Percentiles rank a stretch among this genome's conserved stretches.
phyloP scores from a whole-genome alignment of 306 rosid species.

The Acacia crassicarpa region DNA sequence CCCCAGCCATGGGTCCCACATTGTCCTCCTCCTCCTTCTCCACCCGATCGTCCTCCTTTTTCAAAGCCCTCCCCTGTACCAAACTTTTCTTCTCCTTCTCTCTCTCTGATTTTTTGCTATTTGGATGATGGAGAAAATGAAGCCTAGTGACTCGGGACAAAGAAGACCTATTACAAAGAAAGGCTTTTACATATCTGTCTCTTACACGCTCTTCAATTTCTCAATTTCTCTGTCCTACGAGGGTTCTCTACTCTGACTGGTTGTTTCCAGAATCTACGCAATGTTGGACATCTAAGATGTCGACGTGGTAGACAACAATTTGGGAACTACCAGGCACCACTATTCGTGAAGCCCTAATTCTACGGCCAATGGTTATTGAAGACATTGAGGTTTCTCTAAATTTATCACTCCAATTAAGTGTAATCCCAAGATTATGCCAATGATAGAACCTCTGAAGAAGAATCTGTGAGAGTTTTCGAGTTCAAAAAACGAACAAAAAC shows the following conservation, averaged over 20 bases:
- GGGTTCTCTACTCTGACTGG: constrained; percentile 29
- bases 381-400: neutral
- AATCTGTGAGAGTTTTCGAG: neutral
- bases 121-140: constrained; percentile 49
- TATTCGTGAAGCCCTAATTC: neutral
- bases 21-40: constrained; percentile 23
- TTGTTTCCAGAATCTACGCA: neutral
- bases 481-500: neutral
- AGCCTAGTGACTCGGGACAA: constrained; percentile 22
- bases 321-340: neutral
- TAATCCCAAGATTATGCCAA: neutral
- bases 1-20: constrained; percentile 34
- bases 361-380: neutral
- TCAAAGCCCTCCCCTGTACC: constrained; percentile 9
- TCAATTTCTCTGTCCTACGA: constrained; percentile 13
- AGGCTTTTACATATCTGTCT: neutral
- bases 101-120: constrained; percentile 1
- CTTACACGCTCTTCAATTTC: neutral
- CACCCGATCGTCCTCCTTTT: constrained; percentile 48
- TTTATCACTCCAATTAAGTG: neutral
- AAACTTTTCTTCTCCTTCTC: neutral
- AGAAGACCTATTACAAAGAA: constrained; percentile 35
- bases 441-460: neutral
- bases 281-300: constrained; percentile 1
- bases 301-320: neutral